Evolutionary conservation across 2,329 filamentous ascomycete species (phyloP).

Genomic region (Clarireedia hainanense): DNA sequence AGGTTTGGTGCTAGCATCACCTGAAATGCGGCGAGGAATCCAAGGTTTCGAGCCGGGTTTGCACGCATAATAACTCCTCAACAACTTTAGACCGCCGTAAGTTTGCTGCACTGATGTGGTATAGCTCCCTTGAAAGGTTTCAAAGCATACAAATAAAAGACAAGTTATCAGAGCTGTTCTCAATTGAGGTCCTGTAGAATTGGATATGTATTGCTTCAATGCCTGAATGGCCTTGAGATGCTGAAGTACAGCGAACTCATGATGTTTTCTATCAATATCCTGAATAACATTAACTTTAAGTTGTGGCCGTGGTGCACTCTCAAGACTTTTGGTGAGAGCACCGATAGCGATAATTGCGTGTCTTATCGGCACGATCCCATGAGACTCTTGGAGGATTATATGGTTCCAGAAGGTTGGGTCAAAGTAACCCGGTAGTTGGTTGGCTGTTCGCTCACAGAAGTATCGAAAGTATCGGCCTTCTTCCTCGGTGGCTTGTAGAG

Average conservation of each 20-base stretch:
- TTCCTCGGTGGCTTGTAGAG: conserved; percentile 41
- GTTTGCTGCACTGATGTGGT: conserved; percentile 53
- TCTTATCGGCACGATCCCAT: conserved; percentile 50
- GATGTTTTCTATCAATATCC: conserved; percentile 41
- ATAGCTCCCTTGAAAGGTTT: conserved; percentile 38
- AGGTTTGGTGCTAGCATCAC: not conserved
- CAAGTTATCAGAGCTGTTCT: conserved; percentile 26
- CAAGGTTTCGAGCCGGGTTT: conserved; percentile 17
- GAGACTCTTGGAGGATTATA: conserved; percentile 54
- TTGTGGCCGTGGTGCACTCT: conserved; percentile 29
- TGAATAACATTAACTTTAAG: conserved; percentile 30
- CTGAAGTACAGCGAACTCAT: conserved; percentile 50
- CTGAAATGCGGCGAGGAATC: conserved; percentile 12
- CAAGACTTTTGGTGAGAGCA: conserved; percentile 57
- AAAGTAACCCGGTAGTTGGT: conserved; percentile 58
- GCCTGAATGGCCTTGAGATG: conserved; percentile 50
- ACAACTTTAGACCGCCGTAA: conserved; percentile 47
- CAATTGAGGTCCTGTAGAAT: conserved; percentile 37
- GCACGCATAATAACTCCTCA: conserved; percentile 35
- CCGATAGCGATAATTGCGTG: conserved; percentile 61
- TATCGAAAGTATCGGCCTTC: conserved; percentile 55
- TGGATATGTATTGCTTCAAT: conserved; percentile 38
- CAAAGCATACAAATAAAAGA: conserved; percentile 27
- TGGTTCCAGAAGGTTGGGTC: conserved; percentile 57
- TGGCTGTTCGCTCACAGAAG: conserved; percentile 52